These are phyloP conservation scores for Kazachstania taianensis DNA, from an alignment of 805 yeast species.

Conservation along the genomic window DNA sequence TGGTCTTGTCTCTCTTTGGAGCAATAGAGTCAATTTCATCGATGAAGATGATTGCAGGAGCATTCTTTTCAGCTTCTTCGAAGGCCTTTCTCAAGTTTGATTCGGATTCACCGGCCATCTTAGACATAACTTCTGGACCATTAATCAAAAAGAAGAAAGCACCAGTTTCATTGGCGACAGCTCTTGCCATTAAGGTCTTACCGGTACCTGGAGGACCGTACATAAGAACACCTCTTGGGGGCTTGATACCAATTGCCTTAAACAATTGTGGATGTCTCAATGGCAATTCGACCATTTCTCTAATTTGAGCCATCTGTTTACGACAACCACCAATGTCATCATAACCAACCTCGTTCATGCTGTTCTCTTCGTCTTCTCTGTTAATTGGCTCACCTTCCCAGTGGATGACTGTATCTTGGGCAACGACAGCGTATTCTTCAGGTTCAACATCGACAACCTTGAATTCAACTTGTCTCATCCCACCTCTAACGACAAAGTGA, in stretches of 20 bases:
- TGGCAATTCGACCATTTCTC: constrained; percentile 97
- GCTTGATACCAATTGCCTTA: constrained; percentile 96
- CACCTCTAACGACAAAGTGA: constrained; percentile 92
- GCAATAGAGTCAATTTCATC: constrained; percentile 99
- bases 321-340: constrained; percentile 99
- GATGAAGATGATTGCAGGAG: constrained; percentile 94
- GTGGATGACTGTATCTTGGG: constrained; percentile 96
- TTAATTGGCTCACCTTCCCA: constrained; percentile 98
- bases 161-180: constrained; percentile 99
- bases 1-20: constrained; percentile 99
- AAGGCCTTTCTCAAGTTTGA: constrained; percentile 94
- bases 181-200: constrained; percentile 98
- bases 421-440: constrained; percentile 92
- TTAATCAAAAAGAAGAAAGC: constrained; percentile 96
- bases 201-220: constrained; percentile 99
- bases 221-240: constrained; percentile 96
- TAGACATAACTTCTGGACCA: constrained; percentile 99
- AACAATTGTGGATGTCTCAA: constrained; percentile 96
- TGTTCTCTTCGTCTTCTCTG: constrained; percentile 52
- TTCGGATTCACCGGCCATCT: constrained; percentile 99
- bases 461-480: constrained; percentile 98
- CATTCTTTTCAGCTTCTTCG: constrained; percentile 98
- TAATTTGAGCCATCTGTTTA: constrained; percentile 98
- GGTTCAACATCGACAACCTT: constrained; percentile 98
- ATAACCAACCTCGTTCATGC: constrained; percentile 92